phyloP scores from a whole-genome alignment of 805 yeast species.

The Wickerhamomyces tratensis region DNA sequence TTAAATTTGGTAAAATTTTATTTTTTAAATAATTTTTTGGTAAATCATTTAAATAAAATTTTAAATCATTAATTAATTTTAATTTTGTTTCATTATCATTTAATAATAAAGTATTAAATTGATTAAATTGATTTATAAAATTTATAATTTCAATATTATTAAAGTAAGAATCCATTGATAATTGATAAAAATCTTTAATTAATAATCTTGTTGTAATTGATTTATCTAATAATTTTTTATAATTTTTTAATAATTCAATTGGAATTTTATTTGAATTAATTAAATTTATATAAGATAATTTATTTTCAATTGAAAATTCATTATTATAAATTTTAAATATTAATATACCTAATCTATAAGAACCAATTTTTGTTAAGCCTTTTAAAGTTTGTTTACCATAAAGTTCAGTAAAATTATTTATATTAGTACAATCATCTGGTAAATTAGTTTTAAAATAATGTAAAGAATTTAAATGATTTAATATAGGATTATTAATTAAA shows the following conservation, averaged over 20 bases:
- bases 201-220: slow-evolving; percentile 30
- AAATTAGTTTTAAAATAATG: slow-evolving; percentile 22
- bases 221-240: slow-evolving; percentile 30
- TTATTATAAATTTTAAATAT: slow-evolving; percentile 36
- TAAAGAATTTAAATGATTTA: slow-evolving; percentile 23
- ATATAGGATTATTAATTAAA: slow-evolving; percentile 14
- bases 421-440: slow-evolving; percentile 42
- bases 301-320: slow-evolving; percentile 1
- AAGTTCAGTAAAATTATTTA: slow-evolving; percentile 6
- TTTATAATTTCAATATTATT: slow-evolving; percentile 21
- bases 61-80: slow-evolving; percentile 28
- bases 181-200: slow-evolving; percentile 16
- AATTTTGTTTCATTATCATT: slow-evolving; percentile 45
- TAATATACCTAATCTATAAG: slow-evolving; percentile 54
- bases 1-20: slow-evolving; percentile 64
- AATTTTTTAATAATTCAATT: slow-evolving; percentile 22
- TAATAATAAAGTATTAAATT: slow-evolving; percentile 46
- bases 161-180: slow-evolving; percentile 17
- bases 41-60: slow-evolving; percentile 22
- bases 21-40: slow-evolving; percentile 49
- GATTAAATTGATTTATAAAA: slow-evolving; percentile 41
- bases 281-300: slow-evolving; percentile 5
- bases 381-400: slow-evolving; percentile 32
- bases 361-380: slow-evolving; percentile 39
- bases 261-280: slow-evolving; percentile 23